These are phyloP conservation scores for Podochytrium sp. DNA, from an alignment of 192 early-diverging fungal species.

Conservation along the genomic window DNA sequence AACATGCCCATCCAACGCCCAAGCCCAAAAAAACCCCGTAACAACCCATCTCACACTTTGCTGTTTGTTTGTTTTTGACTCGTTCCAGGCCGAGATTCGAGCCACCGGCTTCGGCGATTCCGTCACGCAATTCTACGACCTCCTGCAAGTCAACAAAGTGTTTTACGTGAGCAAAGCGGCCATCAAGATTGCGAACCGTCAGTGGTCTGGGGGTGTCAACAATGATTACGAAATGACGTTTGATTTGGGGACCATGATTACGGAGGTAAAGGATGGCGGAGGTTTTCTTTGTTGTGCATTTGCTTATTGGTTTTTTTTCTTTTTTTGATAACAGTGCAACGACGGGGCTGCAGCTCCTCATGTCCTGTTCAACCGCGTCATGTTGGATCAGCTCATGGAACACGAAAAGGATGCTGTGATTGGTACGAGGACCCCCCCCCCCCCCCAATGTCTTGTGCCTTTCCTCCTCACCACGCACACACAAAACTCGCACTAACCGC, in stretches of 20 bases:
- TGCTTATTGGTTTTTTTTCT: background rate
- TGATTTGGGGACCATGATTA: slow-evolving; percentile 71
- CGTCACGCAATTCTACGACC: slow-evolving; percentile 75
- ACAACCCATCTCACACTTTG: no score
- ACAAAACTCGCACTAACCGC: no score
- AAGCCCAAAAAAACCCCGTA: no score
- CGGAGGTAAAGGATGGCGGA: slow-evolving; percentile 46
- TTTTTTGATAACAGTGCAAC: no score
- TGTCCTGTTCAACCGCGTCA: slow-evolving; percentile 70
- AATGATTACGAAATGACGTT: slow-evolving; percentile 94
- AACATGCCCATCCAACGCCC: background rate
- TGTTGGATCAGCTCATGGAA: slow-evolving; percentile 67
- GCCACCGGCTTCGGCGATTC: slow-evolving; percentile 93
- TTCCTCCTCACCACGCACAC: no score
- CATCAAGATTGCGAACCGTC: slow-evolving; percentile 79
- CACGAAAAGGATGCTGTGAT: slow-evolving; percentile 70
- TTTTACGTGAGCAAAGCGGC: slow-evolving; percentile 83
- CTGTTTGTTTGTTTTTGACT: slow-evolving; percentile 30
- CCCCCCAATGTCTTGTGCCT: no score
- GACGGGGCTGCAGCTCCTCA: slow-evolving; percentile 56
- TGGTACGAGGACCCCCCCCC: slow-evolving; percentile 48
- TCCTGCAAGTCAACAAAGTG: slow-evolving; percentile 74
- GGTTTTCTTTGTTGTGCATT: background rate
- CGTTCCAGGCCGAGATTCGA: slow-evolving; percentile 84
- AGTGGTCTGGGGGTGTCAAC: slow-evolving; percentile 72